These are phyloP conservation scores for Phascolomyces articulosus DNA, from an alignment of 371 early-diverging fungal species.

Conservation along the genomic window DNA sequence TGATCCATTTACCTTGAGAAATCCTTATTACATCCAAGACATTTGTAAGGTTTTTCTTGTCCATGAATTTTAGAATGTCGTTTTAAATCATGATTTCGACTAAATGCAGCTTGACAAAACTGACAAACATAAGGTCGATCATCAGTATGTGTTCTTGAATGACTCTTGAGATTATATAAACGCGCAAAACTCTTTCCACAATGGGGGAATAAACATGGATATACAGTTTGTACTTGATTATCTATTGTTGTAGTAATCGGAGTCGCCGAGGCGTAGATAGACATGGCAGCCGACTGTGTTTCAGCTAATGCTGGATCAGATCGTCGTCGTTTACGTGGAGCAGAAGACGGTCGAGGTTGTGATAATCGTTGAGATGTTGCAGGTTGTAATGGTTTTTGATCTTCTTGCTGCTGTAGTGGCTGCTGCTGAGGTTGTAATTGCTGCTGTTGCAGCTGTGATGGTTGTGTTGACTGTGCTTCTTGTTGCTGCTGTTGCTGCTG, in stretches of 20 bases:
- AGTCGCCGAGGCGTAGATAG: conserved; percentile 34
- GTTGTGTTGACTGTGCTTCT: background rate
- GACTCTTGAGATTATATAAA: conserved; percentile 74
- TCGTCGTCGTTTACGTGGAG: conserved; percentile 24
- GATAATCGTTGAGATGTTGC: conserved; percentile 4
- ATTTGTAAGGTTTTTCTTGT: conserved; percentile 75
- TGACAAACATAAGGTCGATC: conserved; percentile 76
- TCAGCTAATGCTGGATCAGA: conserved; percentile 29
- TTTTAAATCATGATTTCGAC: conserved; percentile 82
- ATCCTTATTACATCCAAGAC: conserved; percentile 74
- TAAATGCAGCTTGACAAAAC: conserved; percentile 69
- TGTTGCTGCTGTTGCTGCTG: conserved; percentile 12
- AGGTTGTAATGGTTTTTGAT: no score
- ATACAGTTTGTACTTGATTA: conserved; percentile 30
- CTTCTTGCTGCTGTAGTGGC: background rate
- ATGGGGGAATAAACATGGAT: conserved; percentile 59
- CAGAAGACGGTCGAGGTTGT: conserved; percentile 13
- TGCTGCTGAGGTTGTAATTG: background rate
- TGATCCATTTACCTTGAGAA: conserved; percentile 47
- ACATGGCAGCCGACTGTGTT: conserved; percentile 31
- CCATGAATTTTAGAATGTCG: conserved; percentile 80
- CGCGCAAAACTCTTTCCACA: conserved; percentile 72
- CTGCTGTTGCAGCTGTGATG: background rate
- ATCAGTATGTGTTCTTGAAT: conserved; percentile 71
- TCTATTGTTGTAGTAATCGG: conserved; percentile 29